These are phyloP conservation scores for Podaxis mareebaensis DNA, from an alignment of 768 basidiomycete genomes.

Conservation along the genomic window DNA sequence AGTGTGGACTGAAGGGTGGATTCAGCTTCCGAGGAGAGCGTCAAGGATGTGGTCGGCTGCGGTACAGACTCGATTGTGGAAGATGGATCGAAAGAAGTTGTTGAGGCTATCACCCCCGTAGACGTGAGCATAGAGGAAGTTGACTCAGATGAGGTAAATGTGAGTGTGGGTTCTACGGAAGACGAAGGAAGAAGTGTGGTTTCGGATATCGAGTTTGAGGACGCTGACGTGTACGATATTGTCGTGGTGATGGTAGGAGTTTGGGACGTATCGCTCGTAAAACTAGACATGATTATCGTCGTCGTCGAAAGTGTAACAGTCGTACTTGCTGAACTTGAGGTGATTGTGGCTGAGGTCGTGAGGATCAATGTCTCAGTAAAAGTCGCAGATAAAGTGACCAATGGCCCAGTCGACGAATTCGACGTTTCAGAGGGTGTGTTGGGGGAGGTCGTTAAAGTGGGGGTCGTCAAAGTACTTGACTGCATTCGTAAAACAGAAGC, in stretches of 20 bases:
- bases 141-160: slow-evolving; percentile 4
- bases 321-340: background rate
- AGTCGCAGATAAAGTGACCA: background rate
- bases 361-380: background rate
- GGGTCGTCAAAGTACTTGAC: background rate
- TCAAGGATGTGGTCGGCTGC: background rate
- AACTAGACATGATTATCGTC: background rate
- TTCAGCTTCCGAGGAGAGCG: background rate
- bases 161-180: background rate
- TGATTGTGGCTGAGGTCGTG: background rate
- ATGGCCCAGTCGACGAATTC: no score
- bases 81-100: background rate
- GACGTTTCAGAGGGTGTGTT: background rate
- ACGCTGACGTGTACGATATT: background rate
- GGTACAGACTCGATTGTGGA: background rate
- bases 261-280: background rate
- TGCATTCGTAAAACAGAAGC: background rate
- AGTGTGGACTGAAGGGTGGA: background rate
- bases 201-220: background rate
- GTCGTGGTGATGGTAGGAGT: background rate
- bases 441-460: background rate
- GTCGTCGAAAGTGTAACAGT: background rate
- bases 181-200: background rate
- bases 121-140: background rate
- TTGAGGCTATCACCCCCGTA: slow-evolving; percentile 1